Conservation (phyloP, 2,329 filamentous ascomycete species). For the Colletotrichum eremochloae region DNA sequence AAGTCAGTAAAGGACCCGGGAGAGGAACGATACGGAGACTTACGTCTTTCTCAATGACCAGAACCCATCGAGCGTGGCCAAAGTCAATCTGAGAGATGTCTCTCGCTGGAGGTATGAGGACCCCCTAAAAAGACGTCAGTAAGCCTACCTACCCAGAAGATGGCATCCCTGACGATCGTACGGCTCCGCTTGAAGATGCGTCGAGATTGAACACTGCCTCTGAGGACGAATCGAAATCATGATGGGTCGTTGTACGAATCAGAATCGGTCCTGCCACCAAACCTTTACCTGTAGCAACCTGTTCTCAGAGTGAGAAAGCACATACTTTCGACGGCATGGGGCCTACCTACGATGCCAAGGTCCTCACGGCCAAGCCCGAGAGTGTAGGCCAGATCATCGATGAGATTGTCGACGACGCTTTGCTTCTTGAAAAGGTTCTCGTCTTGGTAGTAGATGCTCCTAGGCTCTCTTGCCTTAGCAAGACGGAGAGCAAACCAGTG, state of each 20-base stretch:
- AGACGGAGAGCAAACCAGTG: too few relatives aligned
- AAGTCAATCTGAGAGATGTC: conserved; percentile 65
- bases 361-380: conserved; percentile 73
- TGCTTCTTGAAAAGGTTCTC: conserved; percentile 79
- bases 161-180: conserved; percentile 43
- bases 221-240: conserved; percentile 41
- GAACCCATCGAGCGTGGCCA: conserved; percentile 69
- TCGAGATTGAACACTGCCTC: conserved; percentile 46
- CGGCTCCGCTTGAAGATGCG: conserved; percentile 47
- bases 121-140: conserved; percentile 63
- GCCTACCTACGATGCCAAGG: conserved; percentile 75
- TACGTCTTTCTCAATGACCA: conserved; percentile 86
- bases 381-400: conserved; percentile 81
- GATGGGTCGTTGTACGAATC: conserved; percentile 48
- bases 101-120: conserved; percentile 68
- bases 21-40: conserved; percentile 18
- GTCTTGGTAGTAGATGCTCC: conserved; percentile 85
- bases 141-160: background rate
- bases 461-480: conserved; percentile 50
- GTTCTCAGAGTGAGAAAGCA: background rate
- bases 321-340: background rate
- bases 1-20: conserved; percentile 37
- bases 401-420: conserved; percentile 75
- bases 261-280: conserved; percentile 72
- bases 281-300: conserved; percentile 82